Conservation (phyloP, 495 filamentous ascomycete genomes). For the Usnea hakonensis region DNA sequence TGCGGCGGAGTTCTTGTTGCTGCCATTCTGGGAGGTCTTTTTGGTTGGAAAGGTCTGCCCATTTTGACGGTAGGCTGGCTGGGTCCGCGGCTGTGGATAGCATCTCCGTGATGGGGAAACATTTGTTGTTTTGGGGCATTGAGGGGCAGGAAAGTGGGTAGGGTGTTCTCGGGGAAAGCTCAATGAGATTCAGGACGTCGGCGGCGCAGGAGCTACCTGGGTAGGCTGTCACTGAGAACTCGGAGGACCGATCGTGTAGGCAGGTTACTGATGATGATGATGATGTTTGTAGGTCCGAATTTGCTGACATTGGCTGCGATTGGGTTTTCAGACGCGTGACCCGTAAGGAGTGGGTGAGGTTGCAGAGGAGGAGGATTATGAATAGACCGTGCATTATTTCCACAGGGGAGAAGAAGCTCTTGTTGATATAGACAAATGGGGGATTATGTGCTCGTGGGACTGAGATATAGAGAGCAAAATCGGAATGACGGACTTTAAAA, state of each 20-base stretch:
- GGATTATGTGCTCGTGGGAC: not conserved
- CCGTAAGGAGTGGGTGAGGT: not conserved
- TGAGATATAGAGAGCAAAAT: not conserved
- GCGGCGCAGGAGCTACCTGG: not conserved
- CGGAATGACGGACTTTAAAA: not conserved
- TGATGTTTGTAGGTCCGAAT: not conserved
- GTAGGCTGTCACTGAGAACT: not conserved
- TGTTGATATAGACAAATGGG: not conserved
- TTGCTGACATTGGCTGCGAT: not conserved
- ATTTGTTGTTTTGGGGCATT: conserved; percentile 2
- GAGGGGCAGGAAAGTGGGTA: conserved; percentile 13
- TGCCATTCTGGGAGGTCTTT: not conserved
- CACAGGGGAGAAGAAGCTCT: not conserved
- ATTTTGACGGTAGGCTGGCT: not conserved
- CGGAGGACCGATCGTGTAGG: not conserved
- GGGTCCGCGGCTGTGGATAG: not conserved
- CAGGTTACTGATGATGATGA: not conserved
- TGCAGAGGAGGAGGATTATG: not conserved
- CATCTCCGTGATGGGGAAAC: conserved; percentile 13
- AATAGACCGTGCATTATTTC: not conserved
- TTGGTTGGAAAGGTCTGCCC: not conserved
- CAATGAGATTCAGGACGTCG: not conserved
- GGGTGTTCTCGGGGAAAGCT: not conserved
- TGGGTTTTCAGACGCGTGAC: not conserved
- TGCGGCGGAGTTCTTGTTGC: not conserved